These are phyloP conservation scores for Gymnopilus dilepis DNA, from an alignment of 768 basidiomycete species.

Conservation along the genomic window DNA sequence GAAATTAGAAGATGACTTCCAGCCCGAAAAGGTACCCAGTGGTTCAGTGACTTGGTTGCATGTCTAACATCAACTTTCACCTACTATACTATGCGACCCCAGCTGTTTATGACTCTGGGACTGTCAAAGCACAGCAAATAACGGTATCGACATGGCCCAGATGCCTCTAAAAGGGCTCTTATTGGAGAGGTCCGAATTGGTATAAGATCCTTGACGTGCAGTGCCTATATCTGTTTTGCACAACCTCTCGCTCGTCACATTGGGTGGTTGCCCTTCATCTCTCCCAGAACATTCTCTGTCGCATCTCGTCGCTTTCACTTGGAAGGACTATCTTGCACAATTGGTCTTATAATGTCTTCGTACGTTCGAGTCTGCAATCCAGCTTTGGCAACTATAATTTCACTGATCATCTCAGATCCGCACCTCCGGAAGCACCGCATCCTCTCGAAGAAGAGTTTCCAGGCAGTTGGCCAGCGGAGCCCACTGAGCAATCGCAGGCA, in stretches of 20 bases:
- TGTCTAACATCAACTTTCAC: too few relatives aligned
- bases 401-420: neutral
- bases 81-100: too few relatives aligned
- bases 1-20: too few relatives aligned
- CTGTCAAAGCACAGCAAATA: too few relatives aligned
- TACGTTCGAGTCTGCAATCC: neutral
- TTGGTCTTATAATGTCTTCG: neutral
- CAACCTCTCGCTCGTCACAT: neutral
- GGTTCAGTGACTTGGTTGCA: too few relatives aligned
- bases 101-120: too few relatives aligned
- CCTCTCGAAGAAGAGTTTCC: neutral
- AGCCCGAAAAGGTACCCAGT: too few relatives aligned
- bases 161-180: neutral
- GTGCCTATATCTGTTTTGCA: neutral
- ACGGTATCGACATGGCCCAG: neutral
- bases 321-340: neutral
- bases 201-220: neutral
- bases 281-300: neutral
- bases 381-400: neutral
- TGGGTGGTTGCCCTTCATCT: neutral
- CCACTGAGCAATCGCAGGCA: neutral
- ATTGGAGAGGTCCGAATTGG: neutral
- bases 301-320: neutral
- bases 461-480: slow-evolving; percentile 5
- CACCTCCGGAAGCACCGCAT: neutral